Conservation (phyloP, 2,329 filamentous ascomycete species). For the Metarhizium anisopliae region DNA sequence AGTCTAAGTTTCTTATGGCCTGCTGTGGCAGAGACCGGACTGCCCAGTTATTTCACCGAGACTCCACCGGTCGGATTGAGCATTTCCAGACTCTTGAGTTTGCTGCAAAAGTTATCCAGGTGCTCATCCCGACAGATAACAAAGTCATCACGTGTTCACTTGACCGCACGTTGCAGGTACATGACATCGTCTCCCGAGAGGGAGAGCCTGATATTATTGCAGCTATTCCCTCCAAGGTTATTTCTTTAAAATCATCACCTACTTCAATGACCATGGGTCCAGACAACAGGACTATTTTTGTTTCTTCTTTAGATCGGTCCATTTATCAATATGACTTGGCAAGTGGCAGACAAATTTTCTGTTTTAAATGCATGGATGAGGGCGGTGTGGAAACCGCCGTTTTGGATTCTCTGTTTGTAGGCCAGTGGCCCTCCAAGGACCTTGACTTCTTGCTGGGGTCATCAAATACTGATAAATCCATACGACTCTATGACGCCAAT, state of each 20-base stretch:
- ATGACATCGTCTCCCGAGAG: constrained; percentile 67
- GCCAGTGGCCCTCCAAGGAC: constrained; percentile 43
- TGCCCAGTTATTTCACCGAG: constrained; percentile 75
- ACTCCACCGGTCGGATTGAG: constrained; percentile 50
- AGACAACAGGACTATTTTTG: constrained; percentile 49
- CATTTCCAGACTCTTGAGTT: constrained; percentile 93
- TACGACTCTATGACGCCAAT: constrained; percentile 76
- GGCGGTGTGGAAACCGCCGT: constrained; percentile 74
- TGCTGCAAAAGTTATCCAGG: constrained; percentile 70
- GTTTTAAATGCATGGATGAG: constrained; percentile 77
- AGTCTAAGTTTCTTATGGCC: constrained; percentile 59
- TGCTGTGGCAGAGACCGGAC: constrained; percentile 83
- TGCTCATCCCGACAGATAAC: constrained; percentile 64
- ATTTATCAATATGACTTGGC: constrained; percentile 53
- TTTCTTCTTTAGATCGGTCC: constrained; percentile 52
- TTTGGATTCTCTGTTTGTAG: constrained; percentile 66
- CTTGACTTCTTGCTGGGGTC: constrained; percentile 70
- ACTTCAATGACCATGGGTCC: constrained; percentile 69
- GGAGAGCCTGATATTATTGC: constrained; percentile 56
- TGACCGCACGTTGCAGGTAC: constrained; percentile 77
- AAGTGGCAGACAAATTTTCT: constrained; percentile 59
- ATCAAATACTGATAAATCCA: constrained; percentile 92
- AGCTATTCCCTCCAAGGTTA: constrained; percentile 66
- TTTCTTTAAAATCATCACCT: constrained; percentile 79
- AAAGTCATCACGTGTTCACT: constrained; percentile 78